Base-by-base conservation (phyloP, 2,329 filamentous ascomycete species). In the Diaporthe sp. region DNA sequence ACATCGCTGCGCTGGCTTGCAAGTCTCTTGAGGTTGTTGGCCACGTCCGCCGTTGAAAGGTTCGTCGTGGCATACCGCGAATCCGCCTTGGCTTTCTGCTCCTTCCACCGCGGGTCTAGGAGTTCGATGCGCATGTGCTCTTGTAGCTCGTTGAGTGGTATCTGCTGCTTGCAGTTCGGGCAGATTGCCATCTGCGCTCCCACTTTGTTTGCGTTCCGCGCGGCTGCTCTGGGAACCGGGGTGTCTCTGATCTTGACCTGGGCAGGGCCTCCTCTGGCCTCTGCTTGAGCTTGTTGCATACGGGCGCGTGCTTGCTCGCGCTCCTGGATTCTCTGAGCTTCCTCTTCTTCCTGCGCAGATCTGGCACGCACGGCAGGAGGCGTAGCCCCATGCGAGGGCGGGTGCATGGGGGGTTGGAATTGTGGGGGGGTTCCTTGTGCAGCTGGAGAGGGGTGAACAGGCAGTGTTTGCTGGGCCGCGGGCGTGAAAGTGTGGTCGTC, bases 101-200 rank as follows among this genome's bases (percentile, higher is more conserved):
- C 96, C 83, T 98, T 98, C 96, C 96, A 98, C 75, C 94, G 91
- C 0, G 96, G 96, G 82, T 98, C 96, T 75, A 98, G 90, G 62
- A 98, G 89, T 85, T 98, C 96, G 82, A 98, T 98, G 84, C 94
- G 92, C 91, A 98, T 96, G 82, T 98, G 96, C 78, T 96, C 93
- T 76, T 97, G 94, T 78, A 98, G 90, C 85, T 98, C 96, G 80
- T 94, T 92, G 80, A 94, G 91, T 10, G 95, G 95, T 76, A 98
- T 95, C 79, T 94, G 92, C 85, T 98, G 95, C 79, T 94, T 94
- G 88, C 97, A 98, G 85, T 98, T 98, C 74, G 96, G 96, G 83
- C 96, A 98, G 74, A 98, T 87, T 5, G 93, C 94, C 82, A 92
- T 94, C 78, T 92, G 89, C 57, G 88, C 87, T 72, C 89, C 90